Evolutionary conservation across 164 flowering plant species (phyloP).

Genomic region (Magnolia kwangsiensis): DNA sequence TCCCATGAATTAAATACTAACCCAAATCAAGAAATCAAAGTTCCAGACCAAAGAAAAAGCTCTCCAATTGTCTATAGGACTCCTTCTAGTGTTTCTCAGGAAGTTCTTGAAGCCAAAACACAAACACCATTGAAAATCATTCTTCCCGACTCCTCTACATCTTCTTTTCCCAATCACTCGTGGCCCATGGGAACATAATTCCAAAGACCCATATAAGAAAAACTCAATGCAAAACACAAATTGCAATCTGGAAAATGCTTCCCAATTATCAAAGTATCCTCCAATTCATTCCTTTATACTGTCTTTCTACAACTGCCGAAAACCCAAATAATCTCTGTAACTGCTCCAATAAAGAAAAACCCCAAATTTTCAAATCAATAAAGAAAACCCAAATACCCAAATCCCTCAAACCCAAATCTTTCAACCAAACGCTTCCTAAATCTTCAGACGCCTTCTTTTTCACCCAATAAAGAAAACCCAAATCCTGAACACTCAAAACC

Average conservation of each 20-base stretch:
- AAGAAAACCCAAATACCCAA: neutral
- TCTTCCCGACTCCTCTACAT: neutral
- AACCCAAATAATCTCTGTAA: neutral
- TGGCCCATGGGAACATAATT: neutral
- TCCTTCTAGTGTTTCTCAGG: neutral
- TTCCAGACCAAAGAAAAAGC: neutral
- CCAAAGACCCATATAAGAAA: neutral
- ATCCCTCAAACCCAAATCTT: neutral
- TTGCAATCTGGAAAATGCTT: neutral
- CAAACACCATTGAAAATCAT: neutral
- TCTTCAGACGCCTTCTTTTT: neutral
- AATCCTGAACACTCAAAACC: neutral
- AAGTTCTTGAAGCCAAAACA: neutral
- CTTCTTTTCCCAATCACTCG: neutral
- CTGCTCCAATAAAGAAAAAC: neutral
- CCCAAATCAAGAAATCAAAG: neutral
- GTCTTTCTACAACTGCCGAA: neutral
- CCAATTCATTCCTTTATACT: neutral
- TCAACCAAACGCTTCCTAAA: neutral
- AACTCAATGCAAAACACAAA: neutral
- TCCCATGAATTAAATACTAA: neutral
- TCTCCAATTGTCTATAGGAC: neutral
- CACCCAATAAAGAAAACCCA: neutral
- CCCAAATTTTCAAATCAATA: no score
- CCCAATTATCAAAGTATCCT: constrained; percentile 1